Evolutionary conservation across 345 rosid species (phyloP).

Genomic region (Firmiana major): DNA sequence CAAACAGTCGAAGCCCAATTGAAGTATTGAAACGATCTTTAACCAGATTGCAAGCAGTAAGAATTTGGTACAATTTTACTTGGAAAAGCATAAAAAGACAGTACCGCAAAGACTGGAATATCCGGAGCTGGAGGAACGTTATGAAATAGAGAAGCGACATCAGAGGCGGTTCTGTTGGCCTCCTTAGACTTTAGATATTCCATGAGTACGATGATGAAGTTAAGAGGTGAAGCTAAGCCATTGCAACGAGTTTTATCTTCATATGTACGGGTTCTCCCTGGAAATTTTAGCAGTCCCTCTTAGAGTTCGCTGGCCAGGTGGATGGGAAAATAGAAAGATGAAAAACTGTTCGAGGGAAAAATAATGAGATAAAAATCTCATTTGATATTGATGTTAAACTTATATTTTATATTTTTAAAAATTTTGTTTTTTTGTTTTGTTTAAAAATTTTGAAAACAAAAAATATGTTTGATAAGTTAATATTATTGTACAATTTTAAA

Average conservation of each 20-base stretch:
- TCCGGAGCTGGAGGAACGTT: conserved; percentile 39
- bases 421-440: no score
- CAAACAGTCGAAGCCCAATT: background rate
- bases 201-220: background rate
- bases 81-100: background rate
- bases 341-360: no score
- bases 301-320: no score
- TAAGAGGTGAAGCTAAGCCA: background rate
- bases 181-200: background rate
- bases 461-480: no score
- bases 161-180: background rate
- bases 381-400: no score
- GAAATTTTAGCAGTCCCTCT: no score
- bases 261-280: no score
- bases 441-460: no score
- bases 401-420: no score
- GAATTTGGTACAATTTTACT: background rate
- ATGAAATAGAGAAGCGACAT: conserved; percentile 32
- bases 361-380: no score
- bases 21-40: background rate
- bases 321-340: no score
- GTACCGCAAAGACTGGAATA: conserved; percentile 41
- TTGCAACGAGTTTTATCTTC: background rate
- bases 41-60: background rate
- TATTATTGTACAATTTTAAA: no score